Conservation (phyloP, 2,329 filamentous ascomycete genomes). For the Plenodomus biglobosus region DNA sequence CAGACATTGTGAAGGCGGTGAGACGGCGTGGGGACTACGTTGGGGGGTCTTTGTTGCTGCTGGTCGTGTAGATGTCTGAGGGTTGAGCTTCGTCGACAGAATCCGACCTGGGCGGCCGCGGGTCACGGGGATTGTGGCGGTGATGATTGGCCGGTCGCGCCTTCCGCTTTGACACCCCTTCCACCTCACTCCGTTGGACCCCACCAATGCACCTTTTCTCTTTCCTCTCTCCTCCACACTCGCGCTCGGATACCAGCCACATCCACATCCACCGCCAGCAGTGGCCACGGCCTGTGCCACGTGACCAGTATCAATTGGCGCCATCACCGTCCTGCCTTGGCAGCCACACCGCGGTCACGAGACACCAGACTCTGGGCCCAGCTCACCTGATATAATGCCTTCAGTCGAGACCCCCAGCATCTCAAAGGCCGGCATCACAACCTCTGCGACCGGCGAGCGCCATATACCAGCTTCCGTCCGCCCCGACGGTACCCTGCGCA, state of each 20-base stretch:
- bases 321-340: background rate
- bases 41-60: constrained; percentile 24
- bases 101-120: constrained; percentile 21
- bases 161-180: constrained; percentile 7
- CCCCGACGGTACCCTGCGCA: constrained; percentile 86
- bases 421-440: constrained; percentile 62
- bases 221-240: background rate
- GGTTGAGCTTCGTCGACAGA: constrained; percentile 24
- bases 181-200: constrained; percentile 9
- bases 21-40: constrained; percentile 20
- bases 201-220: constrained; percentile 5
- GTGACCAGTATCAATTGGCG: background rate
- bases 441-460: constrained; percentile 74
- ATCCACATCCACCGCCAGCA: background rate
- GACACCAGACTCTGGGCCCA: background rate
- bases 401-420: constrained; percentile 33
- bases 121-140: constrained; percentile 24
- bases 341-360: background rate
- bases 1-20: constrained; percentile 57
- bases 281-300: background rate
- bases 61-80: constrained; percentile 28
- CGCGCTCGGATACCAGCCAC: background rate
- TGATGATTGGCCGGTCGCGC: constrained; percentile 31
- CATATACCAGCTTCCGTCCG: constrained; percentile 87
- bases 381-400: constrained; percentile 28